Evolutionary conservation across 192 early-diverging fungal genomes (phyloP).

Genomic region (Jimgerdemannia lactiflua): DNA sequence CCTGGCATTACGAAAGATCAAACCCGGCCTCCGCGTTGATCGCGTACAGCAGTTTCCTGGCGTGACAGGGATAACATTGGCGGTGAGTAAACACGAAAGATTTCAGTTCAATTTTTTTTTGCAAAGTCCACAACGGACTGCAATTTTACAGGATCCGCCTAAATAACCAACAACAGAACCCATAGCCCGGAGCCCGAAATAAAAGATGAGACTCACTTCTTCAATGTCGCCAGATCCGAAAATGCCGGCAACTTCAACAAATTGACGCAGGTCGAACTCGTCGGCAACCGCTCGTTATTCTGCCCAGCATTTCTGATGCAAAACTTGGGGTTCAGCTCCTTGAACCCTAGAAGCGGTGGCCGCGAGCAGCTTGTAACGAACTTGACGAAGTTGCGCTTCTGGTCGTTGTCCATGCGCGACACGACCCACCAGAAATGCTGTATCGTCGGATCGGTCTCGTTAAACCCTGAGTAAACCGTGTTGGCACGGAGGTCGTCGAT

Average conservation of each 20-base stretch:
- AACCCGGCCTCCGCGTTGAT: slow-evolving; percentile 90
- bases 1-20: slow-evolving; percentile 67
- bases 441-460: slow-evolving; percentile 70
- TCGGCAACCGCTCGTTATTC: slow-evolving; percentile 73
- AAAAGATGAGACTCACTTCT: not conserved
- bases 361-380: slow-evolving; percentile 93
- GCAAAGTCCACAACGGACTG: too few relatives aligned
- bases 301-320: slow-evolving; percentile 68
- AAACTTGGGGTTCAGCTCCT: slow-evolving; percentile 66
- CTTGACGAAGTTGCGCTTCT: slow-evolving; percentile 57
- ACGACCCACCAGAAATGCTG: slow-evolving; percentile 59
- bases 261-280: slow-evolving; percentile 84
- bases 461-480: slow-evolving; percentile 76
- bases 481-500: slow-evolving; percentile 71
- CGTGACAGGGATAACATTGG: slow-evolving; percentile 16
- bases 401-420: slow-evolving; percentile 36
- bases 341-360: slow-evolving; percentile 91
- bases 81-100: slow-evolving; percentile 4
- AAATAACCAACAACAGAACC: not conserved
- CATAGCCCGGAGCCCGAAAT: too few relatives aligned
- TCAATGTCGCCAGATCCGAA: slow-evolving; percentile 19
- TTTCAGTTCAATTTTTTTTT: not conserved
- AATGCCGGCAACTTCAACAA: slow-evolving; percentile 88
- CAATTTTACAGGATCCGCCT: too few relatives aligned
- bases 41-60: slow-evolving; percentile 81